A percentile compares a stretch with the other conserved stretches of the same genome.
phyloP scores from a whole-genome alignment of 345 rosid species.

The Physaria fendleri region DNA sequence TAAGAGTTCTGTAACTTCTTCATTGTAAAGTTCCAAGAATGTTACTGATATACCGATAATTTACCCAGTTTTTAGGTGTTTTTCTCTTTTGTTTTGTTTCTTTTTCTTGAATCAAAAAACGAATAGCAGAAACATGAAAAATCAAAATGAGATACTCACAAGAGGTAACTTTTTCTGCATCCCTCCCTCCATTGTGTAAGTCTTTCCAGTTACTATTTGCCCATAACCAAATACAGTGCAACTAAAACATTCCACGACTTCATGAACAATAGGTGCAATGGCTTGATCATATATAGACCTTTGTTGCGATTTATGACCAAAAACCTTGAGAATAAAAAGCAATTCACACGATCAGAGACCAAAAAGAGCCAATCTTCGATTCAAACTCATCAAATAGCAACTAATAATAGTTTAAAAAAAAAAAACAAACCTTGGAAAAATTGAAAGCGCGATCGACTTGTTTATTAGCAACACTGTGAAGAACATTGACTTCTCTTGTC shows the following conservation, averaged over 20 bases:
- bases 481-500: slow-evolving; percentile 67
- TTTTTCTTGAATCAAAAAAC: background rate
- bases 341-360: background rate
- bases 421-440: slow-evolving; percentile 68
- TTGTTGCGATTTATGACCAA: slow-evolving; percentile 92
- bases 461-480: slow-evolving; percentile 65
- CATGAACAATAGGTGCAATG: slow-evolving; percentile 72
- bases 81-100: too few relatives aligned
- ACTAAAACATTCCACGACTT: slow-evolving; percentile 90
- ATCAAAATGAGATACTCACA: background rate
- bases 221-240: slow-evolving; percentile 96
- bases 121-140: background rate
- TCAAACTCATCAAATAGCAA: background rate
- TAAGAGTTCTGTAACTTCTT: slow-evolving; percentile 79
- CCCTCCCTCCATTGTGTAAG: slow-evolving; percentile 95
- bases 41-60: slow-evolving; percentile 88
- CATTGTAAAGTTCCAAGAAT: slow-evolving; percentile 87
- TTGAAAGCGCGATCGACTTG: slow-evolving; percentile 78
- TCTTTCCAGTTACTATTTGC: slow-evolving; percentile 87
- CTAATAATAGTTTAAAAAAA: background rate
- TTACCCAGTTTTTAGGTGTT: too few relatives aligned
- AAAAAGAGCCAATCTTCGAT: background rate
- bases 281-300: slow-evolving; percentile 92
- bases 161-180: slow-evolving; percentile 71
- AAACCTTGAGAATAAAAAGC: slow-evolving; percentile 39